Base-by-base conservation (phyloP, 2,329 filamentous ascomycete genomes). In the Aulographum hederae region DNA sequence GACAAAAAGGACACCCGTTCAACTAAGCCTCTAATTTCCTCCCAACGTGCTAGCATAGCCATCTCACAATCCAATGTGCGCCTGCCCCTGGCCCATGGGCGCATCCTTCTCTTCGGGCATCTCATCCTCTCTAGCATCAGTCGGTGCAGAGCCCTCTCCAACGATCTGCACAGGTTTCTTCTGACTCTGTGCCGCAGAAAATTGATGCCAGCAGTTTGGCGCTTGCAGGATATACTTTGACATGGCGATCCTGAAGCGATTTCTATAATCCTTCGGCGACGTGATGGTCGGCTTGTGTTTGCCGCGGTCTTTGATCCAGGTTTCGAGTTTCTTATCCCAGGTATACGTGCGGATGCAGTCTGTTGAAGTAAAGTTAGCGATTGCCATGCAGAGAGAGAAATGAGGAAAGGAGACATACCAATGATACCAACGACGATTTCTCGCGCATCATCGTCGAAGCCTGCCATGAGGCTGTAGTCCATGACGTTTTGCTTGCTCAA, bases 271-370 rank as follows among this genome's bases (percentile, higher is more conserved):
- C 57, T 89, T 92, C 2, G 89, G 91, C 53, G 80, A 91, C 8
- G 89, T 98, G 31, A 98, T 89, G 0, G 89, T 98, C 6, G 91
- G 91, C 38, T 82, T 69, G 43, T 75, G 76, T 53, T 75, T 75
- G 45, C 91, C 89, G 25, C 86, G 78, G 48, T 95, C 85, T 55
- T 98, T 98, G 66, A 98, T 94, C 89, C 89, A 98, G 33, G 78
- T 89, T 58, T 98, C 89, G n/a, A 98, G 69, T 51, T 94, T 94
- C 65, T 98, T 98, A 60, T 98, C 89, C 84, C 89, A 98, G 0
- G 89, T 98, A 50, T 95, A 98, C 0, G 89, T 98, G 34, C 89
- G 73, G 42, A 98, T 95, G 51, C 89, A 95, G 52, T 98, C 86
- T 47, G 14, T 18, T 26, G 31, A n/a, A 35, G 18, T 25, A 38